Conservation (phyloP, 495 filamentous ascomycete genomes). For the Xylaria grammica region DNA sequence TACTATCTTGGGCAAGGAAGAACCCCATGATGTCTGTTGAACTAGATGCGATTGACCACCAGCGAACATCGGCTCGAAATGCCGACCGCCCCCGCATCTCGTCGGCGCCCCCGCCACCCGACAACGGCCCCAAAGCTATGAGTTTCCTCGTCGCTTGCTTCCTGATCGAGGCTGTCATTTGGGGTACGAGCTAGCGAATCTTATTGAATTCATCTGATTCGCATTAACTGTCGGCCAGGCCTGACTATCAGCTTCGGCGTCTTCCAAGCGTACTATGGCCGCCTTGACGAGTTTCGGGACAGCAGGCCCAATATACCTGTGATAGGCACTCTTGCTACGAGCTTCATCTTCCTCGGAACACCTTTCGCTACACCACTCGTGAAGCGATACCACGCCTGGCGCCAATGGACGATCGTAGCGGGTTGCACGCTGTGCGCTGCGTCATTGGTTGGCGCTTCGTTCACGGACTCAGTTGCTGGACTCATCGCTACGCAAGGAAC, state of each 20-base stretch:
- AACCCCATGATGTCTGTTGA: too few relatives aligned
- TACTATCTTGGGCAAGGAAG: too few relatives aligned
- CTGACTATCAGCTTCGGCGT: slow-evolving; percentile 41
- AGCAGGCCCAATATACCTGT: slow-evolving; percentile 32
- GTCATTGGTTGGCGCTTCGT: slow-evolving; percentile 38
- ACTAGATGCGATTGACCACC: too few relatives aligned
- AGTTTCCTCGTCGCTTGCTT: slow-evolving; percentile 32
- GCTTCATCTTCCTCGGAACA: slow-evolving; percentile 36
- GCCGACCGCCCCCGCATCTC: too few relatives aligned
- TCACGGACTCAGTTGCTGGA: slow-evolving; percentile 31
- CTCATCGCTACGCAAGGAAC: slow-evolving; percentile 44
- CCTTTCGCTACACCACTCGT: slow-evolving; percentile 35
- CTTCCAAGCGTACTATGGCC: slow-evolving; percentile 42
- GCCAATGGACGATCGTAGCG: slow-evolving; percentile 37
- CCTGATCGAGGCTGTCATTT: slow-evolving; percentile 34
- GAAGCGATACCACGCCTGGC: slow-evolving; percentile 33
- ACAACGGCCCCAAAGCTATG: slow-evolving; percentile 3
- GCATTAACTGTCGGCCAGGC: slow-evolving; percentile 24
- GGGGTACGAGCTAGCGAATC: slow-evolving; percentile 22
- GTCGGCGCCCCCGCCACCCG: too few relatives aligned
- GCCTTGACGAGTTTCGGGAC: slow-evolving; percentile 33
- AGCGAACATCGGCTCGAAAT: too few relatives aligned
- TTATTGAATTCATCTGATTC: neutral
- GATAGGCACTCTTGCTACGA: slow-evolving; percentile 37
- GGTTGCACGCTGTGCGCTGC: slow-evolving; percentile 36